Base-by-base conservation (phyloP, 2,329 filamentous ascomycete genomes). In the Aureobasidium sp. region DNA sequence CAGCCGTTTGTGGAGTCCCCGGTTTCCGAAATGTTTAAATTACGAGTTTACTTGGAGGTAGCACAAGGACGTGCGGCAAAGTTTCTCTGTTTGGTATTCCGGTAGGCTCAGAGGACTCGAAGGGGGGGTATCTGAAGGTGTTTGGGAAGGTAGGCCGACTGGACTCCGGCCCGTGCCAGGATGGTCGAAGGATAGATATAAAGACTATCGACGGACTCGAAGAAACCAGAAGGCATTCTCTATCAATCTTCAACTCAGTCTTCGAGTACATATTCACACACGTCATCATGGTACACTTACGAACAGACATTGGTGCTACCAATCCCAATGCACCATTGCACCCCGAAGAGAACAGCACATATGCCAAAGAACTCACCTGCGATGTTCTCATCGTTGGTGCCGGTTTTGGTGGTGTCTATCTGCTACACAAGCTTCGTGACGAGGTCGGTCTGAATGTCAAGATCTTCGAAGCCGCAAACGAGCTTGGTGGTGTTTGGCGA, bases 401-500 rank as follows among this genome's bases (percentile, higher is more conserved):
- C 13, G 68, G 68, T n/a, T 70, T 70, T 44, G 66, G 66, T 44
- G 68, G 68, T 59, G 64, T 68, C 44, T 69, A 68, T 34, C 65
- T 69, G 3, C 61, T 68, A 21, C 66, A 74, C 61, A 64, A 69
- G 37, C 64, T 74, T 34, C 68, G 71, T n/a, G 65, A 67, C 29
- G 64, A 70, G 63, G 65, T 70, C 6, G 72, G 73, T 11, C 64
- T 73, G 36, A 68, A 68, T 2, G 67, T 68, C 55, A 71, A 73
- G 50, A 68, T 72, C 60, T 70, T 74, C 58, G 74, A 76, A 59
- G 67, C 71, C 2, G 74, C 71, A 3, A 66, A 63, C 11, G 69
- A 70, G 39, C 71, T 74, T 57, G 74, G 74, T 41, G 73, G 73
- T 14, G 71, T 73, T 14, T 75, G 73, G 73, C 69, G 71, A 60